Evolutionary conservation across 345 rosid species (phyloP).

Genomic region (Nephelium lappaceum): DNA sequence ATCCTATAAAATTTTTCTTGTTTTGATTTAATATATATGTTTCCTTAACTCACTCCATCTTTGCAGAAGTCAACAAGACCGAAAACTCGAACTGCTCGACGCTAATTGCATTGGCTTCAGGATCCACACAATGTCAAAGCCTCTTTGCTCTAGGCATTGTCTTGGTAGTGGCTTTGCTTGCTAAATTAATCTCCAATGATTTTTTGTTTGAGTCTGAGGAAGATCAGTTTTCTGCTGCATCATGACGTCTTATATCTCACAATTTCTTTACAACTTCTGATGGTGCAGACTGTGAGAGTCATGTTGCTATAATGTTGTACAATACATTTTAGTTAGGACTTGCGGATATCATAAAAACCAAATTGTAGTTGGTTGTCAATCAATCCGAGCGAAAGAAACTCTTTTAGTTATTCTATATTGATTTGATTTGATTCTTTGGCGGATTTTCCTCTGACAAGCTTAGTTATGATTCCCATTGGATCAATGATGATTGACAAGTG

Average conservation of each 20-base stretch:
- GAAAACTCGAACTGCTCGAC: slow-evolving; percentile 73
- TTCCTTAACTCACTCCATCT: not conserved
- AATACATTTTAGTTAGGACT: slow-evolving; percentile 9
- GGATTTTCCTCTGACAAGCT: not conserved
- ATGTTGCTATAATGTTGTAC: slow-evolving; percentile 20
- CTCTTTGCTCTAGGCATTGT: not conserved
- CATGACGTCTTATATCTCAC: not conserved
- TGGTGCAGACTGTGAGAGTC: not conserved
- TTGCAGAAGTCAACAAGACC: slow-evolving; percentile 82
- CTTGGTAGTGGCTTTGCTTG: not conserved
- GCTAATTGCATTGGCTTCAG: slow-evolving; percentile 41
- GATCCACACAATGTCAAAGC: not conserved
- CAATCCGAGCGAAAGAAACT: not conserved
- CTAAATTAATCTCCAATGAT: not conserved
- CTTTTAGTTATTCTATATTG: not conserved
- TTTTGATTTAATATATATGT: not conserved
- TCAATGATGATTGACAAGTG: not conserved
- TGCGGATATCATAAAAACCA: not conserved
- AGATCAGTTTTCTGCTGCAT: not conserved
- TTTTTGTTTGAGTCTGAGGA: slow-evolving; percentile 6
- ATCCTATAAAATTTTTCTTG: not conserved
- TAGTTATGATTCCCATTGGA: slow-evolving; percentile 6
- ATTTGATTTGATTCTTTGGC: not conserved
- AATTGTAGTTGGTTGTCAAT: not conserved
- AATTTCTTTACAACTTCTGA: not conserved